These are phyloP conservation scores for Collybiopsis confluens DNA, from an alignment of 768 basidiomycete species.

Conservation along the genomic window DNA sequence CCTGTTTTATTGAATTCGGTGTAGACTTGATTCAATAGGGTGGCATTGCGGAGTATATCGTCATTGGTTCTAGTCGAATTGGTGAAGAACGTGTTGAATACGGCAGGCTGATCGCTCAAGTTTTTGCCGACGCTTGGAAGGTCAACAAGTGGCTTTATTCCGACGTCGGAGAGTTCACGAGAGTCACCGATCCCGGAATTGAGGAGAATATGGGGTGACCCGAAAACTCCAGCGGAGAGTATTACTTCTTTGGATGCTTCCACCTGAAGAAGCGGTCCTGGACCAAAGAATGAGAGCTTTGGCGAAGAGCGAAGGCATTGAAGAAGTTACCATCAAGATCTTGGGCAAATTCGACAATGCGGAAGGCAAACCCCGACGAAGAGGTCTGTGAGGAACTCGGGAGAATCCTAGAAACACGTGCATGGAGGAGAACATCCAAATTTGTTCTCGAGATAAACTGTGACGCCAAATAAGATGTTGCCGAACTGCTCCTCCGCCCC, in stretches of 20 bases:
- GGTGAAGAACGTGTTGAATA: constrained; percentile 11
- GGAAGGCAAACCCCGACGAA: neutral
- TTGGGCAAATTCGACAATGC: constrained; percentile 8
- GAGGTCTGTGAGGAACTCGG: neutral
- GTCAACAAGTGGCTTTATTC: constrained; percentile 15
- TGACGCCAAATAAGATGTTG: constrained; percentile 13
- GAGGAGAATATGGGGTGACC: constrained; percentile 18
- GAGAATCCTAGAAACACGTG: constrained; percentile 5
- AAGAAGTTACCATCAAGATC: neutral
- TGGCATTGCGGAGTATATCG: constrained; percentile 8
- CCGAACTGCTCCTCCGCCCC: constrained; percentile 12
- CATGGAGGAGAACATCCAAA: constrained; percentile 12
- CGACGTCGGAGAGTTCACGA: constrained; percentile 3
- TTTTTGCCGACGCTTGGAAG: constrained; percentile 21
- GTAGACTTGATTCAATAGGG: constrained; percentile 2
- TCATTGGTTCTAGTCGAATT: constrained; percentile 17
- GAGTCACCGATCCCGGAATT: constrained; percentile 25
- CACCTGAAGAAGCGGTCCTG: constrained; percentile 1
- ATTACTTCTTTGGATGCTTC: constrained; percentile 19
- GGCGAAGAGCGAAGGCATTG: too few species aligned
- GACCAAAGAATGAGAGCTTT: neutral
- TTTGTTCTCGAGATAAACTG: constrained; percentile 14
- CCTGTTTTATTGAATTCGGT: constrained; percentile 14
- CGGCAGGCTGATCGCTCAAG: constrained; percentile 17
- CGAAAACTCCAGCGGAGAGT: constrained; percentile 19